A percentile compares a stretch with the other conserved stretches of the same genome.
These are phyloP conservation scores for Hirsutella thompsonii DNA, from an alignment of 2,329 filamentous ascomycete genomes.

Conservation along the genomic window DNA sequence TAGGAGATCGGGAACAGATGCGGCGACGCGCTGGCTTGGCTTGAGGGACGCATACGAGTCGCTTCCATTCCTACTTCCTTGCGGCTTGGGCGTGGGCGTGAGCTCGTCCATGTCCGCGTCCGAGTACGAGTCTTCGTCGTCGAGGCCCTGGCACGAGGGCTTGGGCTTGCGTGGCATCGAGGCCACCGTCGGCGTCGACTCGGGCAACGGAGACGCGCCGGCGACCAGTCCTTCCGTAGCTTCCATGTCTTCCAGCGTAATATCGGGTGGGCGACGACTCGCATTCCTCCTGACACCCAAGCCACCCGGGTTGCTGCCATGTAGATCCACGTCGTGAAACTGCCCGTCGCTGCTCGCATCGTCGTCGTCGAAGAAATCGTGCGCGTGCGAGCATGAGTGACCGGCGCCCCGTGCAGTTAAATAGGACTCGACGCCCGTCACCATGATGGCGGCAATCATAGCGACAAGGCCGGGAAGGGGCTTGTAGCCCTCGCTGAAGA, in stretches of 20 bases:
- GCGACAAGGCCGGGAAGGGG: constrained; percentile 72
- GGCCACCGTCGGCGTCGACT: constrained; percentile 29
- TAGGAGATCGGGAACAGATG: constrained; percentile 10
- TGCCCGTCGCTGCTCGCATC: constrained; percentile 24
- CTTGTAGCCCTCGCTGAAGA: constrained; percentile 68
- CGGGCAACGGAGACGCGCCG: constrained; percentile 44
- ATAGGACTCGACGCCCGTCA: constrained; percentile 80
- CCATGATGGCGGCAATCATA: constrained; percentile 69
- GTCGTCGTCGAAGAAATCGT: constrained; percentile 35
- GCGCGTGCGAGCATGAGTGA: constrained; percentile 45
- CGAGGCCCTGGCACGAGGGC: constrained; percentile 6
- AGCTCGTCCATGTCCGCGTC: constrained; percentile 51
- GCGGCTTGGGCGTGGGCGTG: constrained; percentile 19
- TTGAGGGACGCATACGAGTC: constrained; percentile 20
- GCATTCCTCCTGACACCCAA: constrained; percentile 24
- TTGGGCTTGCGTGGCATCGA: constrained; percentile 10
- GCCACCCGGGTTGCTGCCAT: constrained; percentile 14
- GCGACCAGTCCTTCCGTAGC: constrained; percentile 42
- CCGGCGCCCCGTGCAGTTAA: constrained; percentile 59
- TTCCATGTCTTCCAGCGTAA: constrained; percentile 38
- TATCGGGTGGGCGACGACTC: constrained; percentile 30
- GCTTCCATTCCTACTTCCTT: background rate
- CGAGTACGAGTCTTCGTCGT: constrained; percentile 33
- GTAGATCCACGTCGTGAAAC: constrained; percentile 10
- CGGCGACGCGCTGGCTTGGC: constrained; percentile 1